Conservation (phyloP, 345 rosid species). For the Theobroma cacao region DNA sequence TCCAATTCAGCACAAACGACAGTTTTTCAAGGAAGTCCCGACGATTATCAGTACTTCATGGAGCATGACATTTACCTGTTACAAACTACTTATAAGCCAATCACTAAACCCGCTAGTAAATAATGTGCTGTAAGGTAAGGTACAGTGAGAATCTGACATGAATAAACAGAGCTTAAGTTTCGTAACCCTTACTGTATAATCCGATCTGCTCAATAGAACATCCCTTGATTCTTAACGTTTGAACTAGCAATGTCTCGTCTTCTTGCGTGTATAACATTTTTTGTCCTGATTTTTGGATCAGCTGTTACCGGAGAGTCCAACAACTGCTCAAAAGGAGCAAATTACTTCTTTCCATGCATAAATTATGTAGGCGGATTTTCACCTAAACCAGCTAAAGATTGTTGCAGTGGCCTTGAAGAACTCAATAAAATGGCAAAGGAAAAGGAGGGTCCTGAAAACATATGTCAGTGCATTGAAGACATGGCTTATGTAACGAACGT, state of each 20-base stretch:
- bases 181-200: not conserved
- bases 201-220: not conserved
- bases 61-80: not conserved
- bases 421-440: not conserved
- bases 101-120: no score
- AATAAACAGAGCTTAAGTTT: no score
- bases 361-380: not conserved
- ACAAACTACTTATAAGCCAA: not conserved
- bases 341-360: not conserved
- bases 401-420: not conserved
- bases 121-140: not conserved
- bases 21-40: not conserved
- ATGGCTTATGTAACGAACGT: constrained; percentile 17
- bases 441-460: not conserved
- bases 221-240: not conserved
- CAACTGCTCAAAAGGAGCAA: not conserved
- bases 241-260: not conserved
- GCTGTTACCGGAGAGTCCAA: not conserved
- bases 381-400: not conserved
- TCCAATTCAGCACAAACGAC: not conserved
- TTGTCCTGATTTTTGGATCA: not conserved
- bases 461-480: constrained; percentile 37
- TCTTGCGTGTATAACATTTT: no score
- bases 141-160: no score
- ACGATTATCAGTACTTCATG: not conserved